Conservation (phyloP, 495 filamentous ascomycete genomes). For the Pseudotulostoma volvatum region DNA sequence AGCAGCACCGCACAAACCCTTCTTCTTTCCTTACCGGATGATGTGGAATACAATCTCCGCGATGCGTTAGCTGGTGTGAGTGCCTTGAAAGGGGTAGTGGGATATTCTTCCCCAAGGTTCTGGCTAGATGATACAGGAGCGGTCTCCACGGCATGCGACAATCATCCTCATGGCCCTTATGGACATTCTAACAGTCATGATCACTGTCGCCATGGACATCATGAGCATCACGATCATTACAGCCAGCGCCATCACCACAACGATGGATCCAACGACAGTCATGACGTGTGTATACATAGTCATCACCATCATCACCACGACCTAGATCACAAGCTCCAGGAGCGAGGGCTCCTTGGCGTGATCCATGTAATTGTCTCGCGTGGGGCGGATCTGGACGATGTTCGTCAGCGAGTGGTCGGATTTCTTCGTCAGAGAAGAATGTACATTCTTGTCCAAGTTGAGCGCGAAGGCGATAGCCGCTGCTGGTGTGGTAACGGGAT, state of each 20-base stretch:
- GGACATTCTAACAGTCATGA: conserved; percentile 9
- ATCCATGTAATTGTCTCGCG: conserved; percentile 66
- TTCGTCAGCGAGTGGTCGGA: conserved; percentile 45
- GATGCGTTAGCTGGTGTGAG: conserved; percentile 73
- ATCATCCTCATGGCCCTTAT: conserved; percentile 17
- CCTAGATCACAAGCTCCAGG: conserved; percentile 12
- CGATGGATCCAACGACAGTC: conserved; percentile 4
- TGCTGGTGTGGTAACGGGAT: conserved; percentile 52
- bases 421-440: conserved; percentile 45
- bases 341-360: conserved; percentile 45
- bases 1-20: conserved; percentile 65
- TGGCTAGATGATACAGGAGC: conserved; percentile 73
- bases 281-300: conserved; percentile 3
- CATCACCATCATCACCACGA: conserved; percentile 3
- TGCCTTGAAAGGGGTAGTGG: conserved; percentile 64
- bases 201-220: conserved; percentile 5
- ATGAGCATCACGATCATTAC: conserved; percentile 13
- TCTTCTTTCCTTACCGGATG: conserved; percentile 67
- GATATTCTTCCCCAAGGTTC: conserved; percentile 79
- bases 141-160: conserved; percentile 9
- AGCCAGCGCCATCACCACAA: conserved; percentile 8
- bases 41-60: conserved; percentile 76
- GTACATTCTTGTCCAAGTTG: conserved; percentile 60
- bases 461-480: conserved; percentile 54
- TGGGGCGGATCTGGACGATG: conserved; percentile 57